These are phyloP conservation scores for Ascochyta pisi DNA, from an alignment of 2,329 filamentous ascomycete species.

Conservation along the genomic window DNA sequence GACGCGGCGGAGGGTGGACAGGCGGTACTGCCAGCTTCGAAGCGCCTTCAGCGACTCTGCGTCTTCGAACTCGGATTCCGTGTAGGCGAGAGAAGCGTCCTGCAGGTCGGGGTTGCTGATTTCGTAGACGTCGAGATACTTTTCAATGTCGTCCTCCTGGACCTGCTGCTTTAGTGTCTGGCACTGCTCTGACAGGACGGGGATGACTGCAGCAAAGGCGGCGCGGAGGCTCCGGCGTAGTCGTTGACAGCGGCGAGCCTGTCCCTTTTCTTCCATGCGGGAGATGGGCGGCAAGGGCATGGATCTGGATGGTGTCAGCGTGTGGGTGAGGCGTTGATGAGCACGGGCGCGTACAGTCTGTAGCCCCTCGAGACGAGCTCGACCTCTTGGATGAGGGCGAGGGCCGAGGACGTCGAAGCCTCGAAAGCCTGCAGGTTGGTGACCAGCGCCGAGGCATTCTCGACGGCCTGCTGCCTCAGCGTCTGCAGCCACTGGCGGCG, in stretches of 20 bases:
- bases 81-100: conserved; percentile 61
- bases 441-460: conserved; percentile 72
- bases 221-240: conserved; percentile 77
- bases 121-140: conserved; percentile 79
- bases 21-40: conserved; percentile 69
- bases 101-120: conserved; percentile 56
- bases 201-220: conserved; percentile 73
- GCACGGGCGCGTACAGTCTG: conserved; percentile 67
- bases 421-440: conserved; percentile 82
- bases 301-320: conserved; percentile 63
- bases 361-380: conserved; percentile 92
- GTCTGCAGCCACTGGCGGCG: conserved; percentile 83
- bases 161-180: conserved; percentile 74
- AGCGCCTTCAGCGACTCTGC: conserved; percentile 79
- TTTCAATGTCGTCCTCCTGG: conserved; percentile 82
- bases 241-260: conserved; percentile 78
- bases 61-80: conserved; percentile 74
- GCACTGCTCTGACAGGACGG: conserved; percentile 74
- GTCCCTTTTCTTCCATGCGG: conserved; percentile 82
- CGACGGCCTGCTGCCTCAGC: conserved; percentile 75
- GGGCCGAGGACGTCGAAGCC: conserved; percentile 73
- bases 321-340: too few species aligned
- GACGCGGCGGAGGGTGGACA: conserved; percentile 81
- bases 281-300: conserved; percentile 90
- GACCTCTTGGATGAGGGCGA: conserved; percentile 91